Percentiles rank a stretch among this genome's conserved stretches.
Evolutionary conservation across 208 protist species (phyloP).

Genomic region (Phytomonas francai): DNA sequence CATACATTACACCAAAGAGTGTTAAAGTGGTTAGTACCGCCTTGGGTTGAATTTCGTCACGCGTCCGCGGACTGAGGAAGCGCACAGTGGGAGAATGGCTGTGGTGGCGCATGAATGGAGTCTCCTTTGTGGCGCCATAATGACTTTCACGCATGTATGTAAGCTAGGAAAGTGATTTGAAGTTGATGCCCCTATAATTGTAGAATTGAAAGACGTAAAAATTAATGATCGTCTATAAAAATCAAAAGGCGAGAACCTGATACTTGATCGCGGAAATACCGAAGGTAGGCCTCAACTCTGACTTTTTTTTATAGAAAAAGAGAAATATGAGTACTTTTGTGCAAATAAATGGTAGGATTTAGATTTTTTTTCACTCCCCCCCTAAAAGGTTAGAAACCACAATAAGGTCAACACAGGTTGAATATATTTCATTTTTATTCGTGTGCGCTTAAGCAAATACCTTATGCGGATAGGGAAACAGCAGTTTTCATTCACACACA

Average conservation of each 20-base stretch:
- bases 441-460: background rate
- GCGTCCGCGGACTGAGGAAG: slow-evolving; percentile 45
- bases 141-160: slow-evolving; percentile 1
- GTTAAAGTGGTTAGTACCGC: slow-evolving; percentile 72
- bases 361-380: slow-evolving; percentile 5
- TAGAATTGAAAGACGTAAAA: background rate
- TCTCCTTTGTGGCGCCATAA: background rate
- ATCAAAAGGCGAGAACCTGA: background rate
- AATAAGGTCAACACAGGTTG: background rate
- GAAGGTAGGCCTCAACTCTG: background rate
- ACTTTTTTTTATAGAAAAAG: slow-evolving; percentile 2
- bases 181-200: background rate
- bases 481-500: background rate
- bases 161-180: background rate
- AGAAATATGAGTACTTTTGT: slow-evolving; percentile 4
- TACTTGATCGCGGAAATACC: background rate
- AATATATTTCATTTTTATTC: background rate
- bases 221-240: background rate
- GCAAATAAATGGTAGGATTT: slow-evolving; percentile 9
- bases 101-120: slow-evolving; percentile 14
- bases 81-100: slow-evolving; percentile 59
- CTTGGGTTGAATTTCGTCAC: slow-evolving; percentile 26
- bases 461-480: background rate
- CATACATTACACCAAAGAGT: slow-evolving; percentile 88
- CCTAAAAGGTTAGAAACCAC: background rate